phyloP scores from a whole-genome alignment of 1,139 yeast species.

The Yamadazyma kanchanaburiensis region DNA sequence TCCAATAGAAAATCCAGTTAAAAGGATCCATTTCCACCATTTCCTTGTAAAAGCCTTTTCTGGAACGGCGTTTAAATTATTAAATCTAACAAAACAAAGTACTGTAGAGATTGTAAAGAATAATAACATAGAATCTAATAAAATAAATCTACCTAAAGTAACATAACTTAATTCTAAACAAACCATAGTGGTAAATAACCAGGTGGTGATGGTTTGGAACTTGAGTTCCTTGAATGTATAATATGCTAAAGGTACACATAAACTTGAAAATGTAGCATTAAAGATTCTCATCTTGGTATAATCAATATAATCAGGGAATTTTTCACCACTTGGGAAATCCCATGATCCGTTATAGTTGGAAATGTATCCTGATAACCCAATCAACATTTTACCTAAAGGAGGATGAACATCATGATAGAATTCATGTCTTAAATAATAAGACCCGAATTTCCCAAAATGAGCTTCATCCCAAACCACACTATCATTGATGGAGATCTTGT shows the following conservation, averaged over 20 bases:
- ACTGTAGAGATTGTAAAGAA: constrained; percentile 88
- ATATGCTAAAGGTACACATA: constrained; percentile 64
- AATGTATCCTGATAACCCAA: constrained; percentile 87
- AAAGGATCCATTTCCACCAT: constrained; percentile 93
- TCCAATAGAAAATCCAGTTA: constrained; percentile 74
- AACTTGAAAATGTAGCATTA: constrained; percentile 61
- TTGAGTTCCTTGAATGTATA: constrained; percentile 53
- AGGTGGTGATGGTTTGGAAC: constrained; percentile 42
- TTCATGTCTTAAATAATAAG: constrained; percentile 87
- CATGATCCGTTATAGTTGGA: constrained; percentile 68
- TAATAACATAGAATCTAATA: constrained; percentile 70
- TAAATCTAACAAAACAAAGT: constrained; percentile 74
- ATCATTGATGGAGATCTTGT: constrained; percentile 47
- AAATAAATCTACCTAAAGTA: constrained; percentile 65
- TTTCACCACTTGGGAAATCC: constrained; percentile 58
- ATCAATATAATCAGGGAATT: constrained; percentile 54
- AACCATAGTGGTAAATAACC: constrained; percentile 58
- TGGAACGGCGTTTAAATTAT: constrained; percentile 59
- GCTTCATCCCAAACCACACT: constrained; percentile 71
- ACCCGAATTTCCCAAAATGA: constrained; percentile 91
- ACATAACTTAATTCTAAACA: constrained; percentile 64
- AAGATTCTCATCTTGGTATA: constrained; percentile 61
- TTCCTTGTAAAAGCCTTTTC: constrained; percentile 55
- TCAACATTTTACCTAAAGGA: constrained; percentile 95
- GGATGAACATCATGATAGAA: constrained; percentile 99